phyloP scores from a whole-genome alignment of 306 rosid genomes.

The Delonix regia region DNA sequence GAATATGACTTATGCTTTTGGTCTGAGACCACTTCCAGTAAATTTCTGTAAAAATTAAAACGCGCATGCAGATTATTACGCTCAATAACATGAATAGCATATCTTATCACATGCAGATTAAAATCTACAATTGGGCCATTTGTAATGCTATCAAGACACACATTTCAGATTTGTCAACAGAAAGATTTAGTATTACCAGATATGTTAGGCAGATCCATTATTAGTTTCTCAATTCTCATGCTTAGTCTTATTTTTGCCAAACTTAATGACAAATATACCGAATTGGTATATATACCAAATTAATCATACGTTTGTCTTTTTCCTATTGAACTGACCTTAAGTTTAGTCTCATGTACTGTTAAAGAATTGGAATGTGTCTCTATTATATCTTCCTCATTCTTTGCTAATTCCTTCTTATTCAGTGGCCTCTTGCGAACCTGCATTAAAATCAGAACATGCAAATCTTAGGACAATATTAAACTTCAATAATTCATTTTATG shows the following conservation, averaged over 20 bases:
- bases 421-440: constrained; percentile 99
- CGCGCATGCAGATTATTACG: not conserved
- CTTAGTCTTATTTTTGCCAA: constrained; percentile 4
- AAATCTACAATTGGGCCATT: not conserved
- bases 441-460: constrained; percentile 28
- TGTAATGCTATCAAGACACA: constrained; percentile 10
- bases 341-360: constrained; percentile 94
- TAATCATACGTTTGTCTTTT: not conserved
- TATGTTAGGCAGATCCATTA: constrained; percentile 5
- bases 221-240: not conserved
- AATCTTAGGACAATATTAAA: constrained; percentile 12
- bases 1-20: not conserved
- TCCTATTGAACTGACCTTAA: constrained; percentile 61
- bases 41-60: constrained; percentile 1
- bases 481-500: constrained; percentile 1
- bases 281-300: not conserved
- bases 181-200: constrained; percentile 10
- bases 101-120: not conserved
- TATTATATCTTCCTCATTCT: constrained; percentile 94
- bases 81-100: not conserved
- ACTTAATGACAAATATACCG: not conserved
- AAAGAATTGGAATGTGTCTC: constrained; percentile 78
- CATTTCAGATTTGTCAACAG: constrained; percentile 16
- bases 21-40: not conserved
- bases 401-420: constrained; percentile 88